phyloP scores from a whole-genome alignment of 805 yeast genomes.

The Tetrapisispora fleetii region DNA sequence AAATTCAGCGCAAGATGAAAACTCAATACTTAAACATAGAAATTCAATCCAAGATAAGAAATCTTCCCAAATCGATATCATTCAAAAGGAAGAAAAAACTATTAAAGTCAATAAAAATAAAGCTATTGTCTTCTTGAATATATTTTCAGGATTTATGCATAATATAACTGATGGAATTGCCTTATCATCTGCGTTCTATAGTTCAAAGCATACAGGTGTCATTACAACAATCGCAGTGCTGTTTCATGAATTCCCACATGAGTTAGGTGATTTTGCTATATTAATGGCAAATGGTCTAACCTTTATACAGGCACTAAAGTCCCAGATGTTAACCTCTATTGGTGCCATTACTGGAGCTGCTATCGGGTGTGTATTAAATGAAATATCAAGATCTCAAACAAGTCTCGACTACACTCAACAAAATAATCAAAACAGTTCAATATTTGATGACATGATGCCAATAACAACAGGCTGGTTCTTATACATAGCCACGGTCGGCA shows the following conservation, averaged over 20 bases:
- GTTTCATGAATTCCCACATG: slow-evolving; percentile 75
- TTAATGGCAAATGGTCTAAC: slow-evolving; percentile 56
- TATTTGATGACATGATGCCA: slow-evolving; percentile 46
- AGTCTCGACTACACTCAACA: slow-evolving; percentile 3
- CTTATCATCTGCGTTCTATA: slow-evolving; percentile 59
- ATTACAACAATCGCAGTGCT: slow-evolving; percentile 62
- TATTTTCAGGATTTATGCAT: slow-evolving; percentile 64
- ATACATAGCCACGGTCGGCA: slow-evolving; percentile 63
- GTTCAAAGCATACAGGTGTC: slow-evolving; percentile 50
- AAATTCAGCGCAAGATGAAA: too few species aligned
- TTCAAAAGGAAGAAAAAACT: neutral
- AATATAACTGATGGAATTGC: slow-evolving; percentile 74
- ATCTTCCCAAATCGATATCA: neutral
- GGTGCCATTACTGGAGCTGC: slow-evolving; percentile 61
- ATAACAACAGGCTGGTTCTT: slow-evolving; percentile 71
- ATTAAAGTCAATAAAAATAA: slow-evolving; percentile 10
- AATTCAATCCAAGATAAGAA: neutral
- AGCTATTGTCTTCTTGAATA: slow-evolving; percentile 51
- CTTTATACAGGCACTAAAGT: slow-evolving; percentile 53
- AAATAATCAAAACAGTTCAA: too few species aligned
- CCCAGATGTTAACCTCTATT: slow-evolving; percentile 55
- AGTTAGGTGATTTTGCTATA: slow-evolving; percentile 70
- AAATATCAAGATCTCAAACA: slow-evolving; percentile 18
- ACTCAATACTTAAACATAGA: neutral
- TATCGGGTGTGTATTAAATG: slow-evolving; percentile 50